Base-by-base conservation (phyloP, 2,329 filamentous ascomycete genomes). In the Aspergillus sp. region DNA sequence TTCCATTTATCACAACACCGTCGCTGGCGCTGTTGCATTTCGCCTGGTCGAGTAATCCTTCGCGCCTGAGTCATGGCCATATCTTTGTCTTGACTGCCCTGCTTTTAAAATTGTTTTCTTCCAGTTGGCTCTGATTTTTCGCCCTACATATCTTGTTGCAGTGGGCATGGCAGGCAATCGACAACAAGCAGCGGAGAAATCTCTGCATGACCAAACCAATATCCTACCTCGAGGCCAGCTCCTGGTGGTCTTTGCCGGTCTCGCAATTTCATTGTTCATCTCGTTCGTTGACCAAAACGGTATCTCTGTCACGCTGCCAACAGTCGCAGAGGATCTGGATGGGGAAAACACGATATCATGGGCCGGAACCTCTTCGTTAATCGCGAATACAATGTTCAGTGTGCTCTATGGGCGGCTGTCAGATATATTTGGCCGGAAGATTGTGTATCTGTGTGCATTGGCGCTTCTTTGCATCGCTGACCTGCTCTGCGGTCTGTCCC, bases 341-440 rank as follows among this genome's bases (percentile, higher is more conserved):
- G 76, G 76, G 1, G 71, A 72, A 48, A 62, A 74, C 55, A 73
- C 73, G 2, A 86, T 86, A 47, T 90, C 90, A 66, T 90, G 87
- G 88, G 82, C 85, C 12, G 88, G 87, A 2, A 90, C 88, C 4
- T 85, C 85, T 15, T 91, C 89, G 62, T 76, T 91, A 4, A 80
- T 91, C 5, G 83, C 86, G 3, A 85, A 83, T 55, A 87, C 86
- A 0, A 81, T 83, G 34, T 88, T 88, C 61, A 85, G 86, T 61
- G 83, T 87, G 58, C 76, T 89, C 0, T 88, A 88, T 66, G 85
- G 85, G 18, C 79, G 84, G 3, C 64, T 87, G 3, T 86, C 84
- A 0, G 84, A 87, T 68, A 81, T 87, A 1, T 80, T 86, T 50
- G 84, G 84, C 18, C 79, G 85, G 17, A 87, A 87, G 67, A 76